A percentile compares a stretch with the other conserved stretches of the same genome.
Conservation (phyloP, 371 early-diverging fungal genomes). For the Chytridiales sp. region DNA sequence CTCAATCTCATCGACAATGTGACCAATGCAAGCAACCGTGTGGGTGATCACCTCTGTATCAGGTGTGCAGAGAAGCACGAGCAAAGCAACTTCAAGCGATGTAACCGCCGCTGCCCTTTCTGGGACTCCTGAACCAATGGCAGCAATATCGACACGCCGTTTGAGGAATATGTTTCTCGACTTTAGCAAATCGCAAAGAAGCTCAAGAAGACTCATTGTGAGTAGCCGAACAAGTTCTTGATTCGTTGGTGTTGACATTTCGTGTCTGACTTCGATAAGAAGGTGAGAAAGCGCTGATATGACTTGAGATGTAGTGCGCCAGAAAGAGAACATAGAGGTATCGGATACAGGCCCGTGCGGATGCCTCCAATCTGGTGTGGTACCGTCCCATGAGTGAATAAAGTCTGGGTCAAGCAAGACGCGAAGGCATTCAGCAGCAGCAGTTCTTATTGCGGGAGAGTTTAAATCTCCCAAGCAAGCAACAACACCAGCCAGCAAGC, state of each 20-base stretch:
- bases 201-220: slow-evolving; percentile 54
- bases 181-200: slow-evolving; percentile 60
- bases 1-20: slow-evolving; percentile 51
- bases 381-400: slow-evolving; percentile 43
- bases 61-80: slow-evolving; percentile 73
- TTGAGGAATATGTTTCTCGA: slow-evolving; percentile 64
- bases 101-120: slow-evolving; percentile 72
- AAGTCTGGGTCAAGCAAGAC: slow-evolving; percentile 38
- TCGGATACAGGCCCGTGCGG: slow-evolving; percentile 17
- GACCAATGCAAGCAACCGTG: slow-evolving; percentile 33
- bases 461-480: slow-evolving; percentile 65
- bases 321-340: slow-evolving; percentile 29
- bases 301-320: slow-evolving; percentile 52
- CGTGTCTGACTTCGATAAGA: slow-evolving; percentile 26
- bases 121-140: slow-evolving; percentile 55
- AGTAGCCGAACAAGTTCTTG: no score
- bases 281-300: slow-evolving; percentile 26
- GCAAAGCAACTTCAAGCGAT: slow-evolving; percentile 73
- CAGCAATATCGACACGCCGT: slow-evolving; percentile 41
- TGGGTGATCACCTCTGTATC: slow-evolving; percentile 55
- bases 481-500: slow-evolving; percentile 66
- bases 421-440: slow-evolving; percentile 70
- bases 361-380: slow-evolving; percentile 35
- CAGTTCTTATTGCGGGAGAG: slow-evolving; percentile 61
- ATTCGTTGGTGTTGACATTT: no score